Evolutionary conservation across 805 yeast species (phyloP).

Genomic region (Schwanniomyces pseudopolymorphus): DNA sequence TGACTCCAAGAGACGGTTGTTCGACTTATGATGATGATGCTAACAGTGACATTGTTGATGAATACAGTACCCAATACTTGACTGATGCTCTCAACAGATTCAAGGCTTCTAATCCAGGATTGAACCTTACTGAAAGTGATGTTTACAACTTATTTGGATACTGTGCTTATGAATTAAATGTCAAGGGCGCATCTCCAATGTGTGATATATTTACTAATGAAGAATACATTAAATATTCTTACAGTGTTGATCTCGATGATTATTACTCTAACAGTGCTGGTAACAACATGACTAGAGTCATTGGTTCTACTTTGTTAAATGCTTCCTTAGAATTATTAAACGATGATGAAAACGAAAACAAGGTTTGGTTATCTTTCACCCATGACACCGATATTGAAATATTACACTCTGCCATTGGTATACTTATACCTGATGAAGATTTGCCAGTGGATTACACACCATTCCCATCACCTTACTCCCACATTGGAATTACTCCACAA

Average conservation of each 20-base stretch:
- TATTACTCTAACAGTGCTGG: slow-evolving; percentile 70
- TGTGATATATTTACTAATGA: slow-evolving; percentile 68
- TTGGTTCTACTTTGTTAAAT: slow-evolving; percentile 58
- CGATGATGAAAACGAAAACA: slow-evolving; percentile 42
- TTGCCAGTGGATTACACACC: slow-evolving; percentile 48
- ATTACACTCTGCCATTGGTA: slow-evolving; percentile 63
- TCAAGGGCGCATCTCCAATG: slow-evolving; percentile 62
- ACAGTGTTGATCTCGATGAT: slow-evolving; percentile 55
- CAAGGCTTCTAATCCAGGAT: slow-evolving; percentile 52
- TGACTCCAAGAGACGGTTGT: slow-evolving; percentile 54
- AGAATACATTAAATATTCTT: slow-evolving; percentile 64
- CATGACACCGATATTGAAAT: slow-evolving; percentile 72
- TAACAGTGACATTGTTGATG: slow-evolving; percentile 19
- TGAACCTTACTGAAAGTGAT: slow-evolving; percentile 52
- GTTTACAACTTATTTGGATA: slow-evolving; percentile 52
- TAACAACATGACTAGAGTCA: slow-evolving; percentile 51
- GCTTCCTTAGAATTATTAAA: slow-evolving; percentile 50
- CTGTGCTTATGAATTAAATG: slow-evolving; percentile 78
- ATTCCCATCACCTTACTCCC: slow-evolving; percentile 48
- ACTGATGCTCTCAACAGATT: slow-evolving; percentile 57
- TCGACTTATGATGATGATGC: slow-evolving; percentile 32
- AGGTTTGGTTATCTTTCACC: slow-evolving; percentile 66
- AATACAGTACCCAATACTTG: slow-evolving; percentile 45
- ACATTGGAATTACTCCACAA: slow-evolving; percentile 38
- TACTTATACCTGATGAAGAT: slow-evolving; percentile 42